phyloP scores from a whole-genome alignment of 2,329 filamentous ascomycete species.

The Trichocomaceae sp. region DNA sequence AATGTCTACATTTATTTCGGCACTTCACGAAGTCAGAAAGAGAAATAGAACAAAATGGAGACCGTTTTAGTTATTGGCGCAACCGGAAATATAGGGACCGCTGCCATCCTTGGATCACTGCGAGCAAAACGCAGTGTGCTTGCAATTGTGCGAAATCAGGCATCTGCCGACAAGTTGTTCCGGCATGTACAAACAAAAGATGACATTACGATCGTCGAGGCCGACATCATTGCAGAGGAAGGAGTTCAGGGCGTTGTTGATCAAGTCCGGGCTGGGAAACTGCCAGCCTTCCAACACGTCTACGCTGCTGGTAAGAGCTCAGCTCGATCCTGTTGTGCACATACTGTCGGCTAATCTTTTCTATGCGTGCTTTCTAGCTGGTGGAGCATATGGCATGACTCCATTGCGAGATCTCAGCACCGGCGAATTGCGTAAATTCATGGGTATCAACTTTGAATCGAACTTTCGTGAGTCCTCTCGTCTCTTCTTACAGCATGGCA shows the following conservation, averaged over 20 bases:
- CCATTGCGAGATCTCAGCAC: conserved; percentile 3
- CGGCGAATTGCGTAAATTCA: conserved; percentile 1
- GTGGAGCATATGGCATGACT: conserved; percentile 1
- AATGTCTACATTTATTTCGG: too few relatives aligned
- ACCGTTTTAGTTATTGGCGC: conserved; percentile 10
- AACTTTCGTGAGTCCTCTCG: conserved; percentile 5
- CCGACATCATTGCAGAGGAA: conserved; percentile 1
- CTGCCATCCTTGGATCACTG: neutral
- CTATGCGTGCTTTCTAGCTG: neutral
- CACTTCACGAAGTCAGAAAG: neutral
- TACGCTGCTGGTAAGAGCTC: conserved; percentile 4
- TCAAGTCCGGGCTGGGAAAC: conserved; percentile 3
- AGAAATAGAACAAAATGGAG: conserved; percentile 1
- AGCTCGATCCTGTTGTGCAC: too few relatives aligned
- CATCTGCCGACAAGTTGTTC: conserved; percentile 7
- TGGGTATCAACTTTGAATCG: conserved; percentile 10
- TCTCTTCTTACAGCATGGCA: neutral
- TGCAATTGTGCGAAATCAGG: conserved; percentile 8
- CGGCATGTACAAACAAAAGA: conserved; percentile 4
- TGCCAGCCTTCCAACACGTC: conserved; percentile 9
- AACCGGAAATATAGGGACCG: conserved; percentile 8
- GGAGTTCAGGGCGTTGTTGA: conserved; percentile 5
- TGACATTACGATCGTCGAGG: conserved; percentile 3
- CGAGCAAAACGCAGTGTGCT: conserved; percentile 1
- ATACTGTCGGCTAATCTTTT: too few relatives aligned